These are phyloP conservation scores for Colletotrichum musicola DNA, from an alignment of 2,329 filamentous ascomycete genomes.

Conservation along the genomic window DNA sequence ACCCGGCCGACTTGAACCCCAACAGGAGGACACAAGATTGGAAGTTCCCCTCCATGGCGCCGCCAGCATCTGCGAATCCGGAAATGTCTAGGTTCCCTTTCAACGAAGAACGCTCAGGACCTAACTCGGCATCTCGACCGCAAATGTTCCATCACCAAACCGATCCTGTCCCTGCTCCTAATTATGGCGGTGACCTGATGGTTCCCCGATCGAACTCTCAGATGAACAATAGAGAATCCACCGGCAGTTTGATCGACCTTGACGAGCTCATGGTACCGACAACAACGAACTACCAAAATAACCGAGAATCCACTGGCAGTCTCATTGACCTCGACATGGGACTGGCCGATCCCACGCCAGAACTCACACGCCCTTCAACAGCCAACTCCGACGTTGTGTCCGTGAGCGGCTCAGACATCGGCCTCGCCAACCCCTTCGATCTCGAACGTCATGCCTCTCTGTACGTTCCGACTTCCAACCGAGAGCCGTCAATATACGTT, in stretches of 20 bases:
- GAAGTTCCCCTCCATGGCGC: slow-evolving; percentile 68
- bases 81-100: slow-evolving; percentile 66
- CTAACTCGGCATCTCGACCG: slow-evolving; percentile 55
- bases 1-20: slow-evolving; percentile 67
- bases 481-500: slow-evolving; percentile 72
- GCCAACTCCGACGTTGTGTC: slow-evolving; percentile 71
- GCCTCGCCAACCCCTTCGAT: slow-evolving; percentile 70
- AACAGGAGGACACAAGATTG: slow-evolving; percentile 67
- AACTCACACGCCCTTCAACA: slow-evolving; percentile 68
- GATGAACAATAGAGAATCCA: slow-evolving; percentile 50
- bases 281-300: slow-evolving; percentile 48
- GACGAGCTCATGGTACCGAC: slow-evolving; percentile 57
- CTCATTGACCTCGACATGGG: slow-evolving; percentile 69
- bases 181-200: slow-evolving; percentile 37
- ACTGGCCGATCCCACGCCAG: slow-evolving; percentile 63
- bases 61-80: slow-evolving; percentile 65
- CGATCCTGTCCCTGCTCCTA: slow-evolving; percentile 57
- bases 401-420: slow-evolving; percentile 67
- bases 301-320: slow-evolving; percentile 55
- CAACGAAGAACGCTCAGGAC: slow-evolving; percentile 44
- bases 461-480: slow-evolving; percentile 57
- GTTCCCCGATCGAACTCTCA: slow-evolving; percentile 46
- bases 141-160: slow-evolving; percentile 64
- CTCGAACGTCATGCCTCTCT: slow-evolving; percentile 73
- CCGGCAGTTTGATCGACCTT: slow-evolving; percentile 64